Conservation (phyloP, 768 basidiomycete species). For the Tubosaeta sp. region DNA sequence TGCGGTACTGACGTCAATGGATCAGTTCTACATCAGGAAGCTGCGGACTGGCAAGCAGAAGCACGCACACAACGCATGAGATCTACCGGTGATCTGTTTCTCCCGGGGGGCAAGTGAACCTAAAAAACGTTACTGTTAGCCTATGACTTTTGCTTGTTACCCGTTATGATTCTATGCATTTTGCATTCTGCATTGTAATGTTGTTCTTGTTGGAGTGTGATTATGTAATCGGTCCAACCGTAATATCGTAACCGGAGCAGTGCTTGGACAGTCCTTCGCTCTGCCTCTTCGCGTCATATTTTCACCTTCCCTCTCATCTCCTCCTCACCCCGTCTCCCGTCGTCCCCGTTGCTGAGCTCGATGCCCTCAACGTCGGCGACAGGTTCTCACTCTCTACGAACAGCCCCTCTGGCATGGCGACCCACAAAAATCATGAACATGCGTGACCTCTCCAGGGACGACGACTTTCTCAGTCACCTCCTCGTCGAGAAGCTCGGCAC, state of each 20-base stretch:
- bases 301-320: slow-evolving; percentile 8
- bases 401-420: slow-evolving; percentile 53
- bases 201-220: slow-evolving; percentile 5
- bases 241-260: slow-evolving; percentile 32
- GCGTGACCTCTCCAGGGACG: slow-evolving; percentile 84
- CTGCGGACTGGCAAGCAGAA: slow-evolving; percentile 93
- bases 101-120: background rate
- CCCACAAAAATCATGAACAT: slow-evolving; percentile 89
- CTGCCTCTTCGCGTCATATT: slow-evolving; percentile 32
- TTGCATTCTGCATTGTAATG: background rate
- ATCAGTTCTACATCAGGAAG: slow-evolving; percentile 91
- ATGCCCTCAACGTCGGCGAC: slow-evolving; percentile 30
- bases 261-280: slow-evolving; percentile 22
- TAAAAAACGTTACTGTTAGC: slow-evolving; percentile 2
- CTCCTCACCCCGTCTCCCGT: slow-evolving; percentile 18
- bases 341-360: slow-evolving; percentile 25
- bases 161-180: slow-evolving; percentile 1
- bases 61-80: slow-evolving; percentile 61
- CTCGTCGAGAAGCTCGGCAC: slow-evolving; percentile 88
- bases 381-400: slow-evolving; percentile 20
- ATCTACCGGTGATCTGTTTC: background rate
- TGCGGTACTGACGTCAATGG: slow-evolving; percentile 21
- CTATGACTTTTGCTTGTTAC: slow-evolving; percentile 3
- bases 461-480: slow-evolving; percentile 86
- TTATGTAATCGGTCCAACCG: slow-evolving; percentile 21